Conservation (phyloP, 176 grass and related monocot genomes). For the Elaeis guineensis region DNA sequence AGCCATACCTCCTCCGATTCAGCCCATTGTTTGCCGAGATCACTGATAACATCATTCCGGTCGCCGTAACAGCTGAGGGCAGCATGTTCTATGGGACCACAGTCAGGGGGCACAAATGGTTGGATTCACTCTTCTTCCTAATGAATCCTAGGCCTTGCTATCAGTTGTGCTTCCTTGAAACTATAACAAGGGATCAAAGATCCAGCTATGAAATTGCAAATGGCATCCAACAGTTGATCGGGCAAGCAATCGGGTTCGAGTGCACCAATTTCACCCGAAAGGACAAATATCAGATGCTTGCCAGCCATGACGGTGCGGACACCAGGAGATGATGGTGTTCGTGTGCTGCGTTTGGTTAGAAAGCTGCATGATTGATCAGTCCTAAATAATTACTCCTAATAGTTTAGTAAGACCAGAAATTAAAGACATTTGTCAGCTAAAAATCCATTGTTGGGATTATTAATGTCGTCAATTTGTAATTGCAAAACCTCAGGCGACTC, state of each 20-base stretch:
- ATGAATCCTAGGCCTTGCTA: constrained; percentile 5
- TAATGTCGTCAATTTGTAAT: no score
- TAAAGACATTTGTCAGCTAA: no score
- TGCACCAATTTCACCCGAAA: constrained; percentile 12
- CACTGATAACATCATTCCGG: background rate
- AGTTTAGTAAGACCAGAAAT: no score
- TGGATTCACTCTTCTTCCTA: constrained; percentile 7
- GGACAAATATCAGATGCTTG: constrained; percentile 11
- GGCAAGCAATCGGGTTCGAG: background rate
- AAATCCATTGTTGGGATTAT: no score
- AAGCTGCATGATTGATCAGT: no score
- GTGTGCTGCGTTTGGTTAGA: no score
- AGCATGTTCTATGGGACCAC: constrained; percentile 17
- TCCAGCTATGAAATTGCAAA: background rate
- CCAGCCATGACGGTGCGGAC: background rate
- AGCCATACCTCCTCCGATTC: constrained; percentile 12
- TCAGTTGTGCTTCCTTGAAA: background rate
- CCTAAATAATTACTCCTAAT: no score
- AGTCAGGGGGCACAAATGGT: constrained; percentile 4
- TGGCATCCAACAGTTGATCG: constrained; percentile 6
- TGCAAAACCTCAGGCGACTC: no score
- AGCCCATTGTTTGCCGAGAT: background rate
- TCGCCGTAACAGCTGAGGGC: background rate
- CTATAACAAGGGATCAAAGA: background rate
- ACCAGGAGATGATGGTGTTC: background rate